Conservation (phyloP, 2,329 filamentous ascomycete genomes). For the Colletotrichum tofieldiae region DNA sequence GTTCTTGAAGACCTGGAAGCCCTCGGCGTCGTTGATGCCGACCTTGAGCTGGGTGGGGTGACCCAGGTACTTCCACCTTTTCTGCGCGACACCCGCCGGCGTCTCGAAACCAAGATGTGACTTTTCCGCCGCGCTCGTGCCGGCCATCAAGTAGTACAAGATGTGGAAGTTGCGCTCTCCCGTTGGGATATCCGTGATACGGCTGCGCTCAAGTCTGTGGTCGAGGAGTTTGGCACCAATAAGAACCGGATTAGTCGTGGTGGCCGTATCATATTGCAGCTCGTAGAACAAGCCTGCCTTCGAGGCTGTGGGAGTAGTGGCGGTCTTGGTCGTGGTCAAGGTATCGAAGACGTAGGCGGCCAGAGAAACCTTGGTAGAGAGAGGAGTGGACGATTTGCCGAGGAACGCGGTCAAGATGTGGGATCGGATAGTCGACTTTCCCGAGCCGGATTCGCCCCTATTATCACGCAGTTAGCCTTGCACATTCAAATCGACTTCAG, state of each 20-base stretch:
- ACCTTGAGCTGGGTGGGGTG: slow-evolving; percentile 98
- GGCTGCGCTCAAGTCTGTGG: slow-evolving; percentile 91
- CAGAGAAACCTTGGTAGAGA: slow-evolving; percentile 93
- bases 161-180: slow-evolving; percentile 98
- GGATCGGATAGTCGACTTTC: slow-evolving; percentile 94
- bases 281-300: slow-evolving; percentile 97
- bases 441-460: slow-evolving; percentile 95
- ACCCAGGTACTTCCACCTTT: slow-evolving; percentile 95
- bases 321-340: slow-evolving; percentile 96
- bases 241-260: slow-evolving; percentile 86
- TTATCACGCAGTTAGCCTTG: slow-evolving; percentile 20
- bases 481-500: not conserved
- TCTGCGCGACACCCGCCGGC: slow-evolving; percentile 68
- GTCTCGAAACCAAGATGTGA: slow-evolving; percentile 80
- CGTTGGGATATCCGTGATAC: slow-evolving; percentile 92
- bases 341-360: slow-evolving; percentile 97
- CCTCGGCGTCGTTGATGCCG: slow-evolving; percentile 94
- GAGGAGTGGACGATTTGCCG: slow-evolving; percentile 90
- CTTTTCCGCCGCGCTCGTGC: slow-evolving; percentile 93
- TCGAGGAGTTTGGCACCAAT: slow-evolving; percentile 96
- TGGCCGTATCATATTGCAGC: slow-evolving; percentile 94
- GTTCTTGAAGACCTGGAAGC: slow-evolving; percentile 98
- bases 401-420: slow-evolving; percentile 90
- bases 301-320: slow-evolving; percentile 94
- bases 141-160: slow-evolving; percentile 94